Evolutionary conservation across 176 grass and related monocot species (phyloP).

Genomic region (Oryza australiensis): DNA sequence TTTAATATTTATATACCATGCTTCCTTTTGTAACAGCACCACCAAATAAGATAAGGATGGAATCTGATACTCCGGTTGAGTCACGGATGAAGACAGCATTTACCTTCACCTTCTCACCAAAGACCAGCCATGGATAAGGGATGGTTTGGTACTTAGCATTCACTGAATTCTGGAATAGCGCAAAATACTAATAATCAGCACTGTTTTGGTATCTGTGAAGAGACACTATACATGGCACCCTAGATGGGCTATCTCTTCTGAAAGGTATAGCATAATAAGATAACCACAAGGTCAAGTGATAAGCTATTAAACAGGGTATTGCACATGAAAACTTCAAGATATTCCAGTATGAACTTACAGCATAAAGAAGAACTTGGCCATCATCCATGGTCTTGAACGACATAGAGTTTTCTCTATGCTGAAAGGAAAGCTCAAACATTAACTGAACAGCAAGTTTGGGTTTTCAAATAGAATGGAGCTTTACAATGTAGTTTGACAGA

Average conservation of each 20-base stretch:
- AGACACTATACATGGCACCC: neutral
- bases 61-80: constrained; percentile 91
- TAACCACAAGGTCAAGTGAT: neutral
- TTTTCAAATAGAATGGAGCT: constrained; percentile 1
- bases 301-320: neutral
- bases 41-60: constrained; percentile 88
- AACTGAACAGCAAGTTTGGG: constrained; percentile 6
- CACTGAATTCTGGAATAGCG: constrained; percentile 73
- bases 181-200: constrained; percentile 19
- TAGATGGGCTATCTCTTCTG: neutral
- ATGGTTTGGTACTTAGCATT: constrained; percentile 95
- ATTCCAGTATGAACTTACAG: constrained; percentile 56
- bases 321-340: neutral
- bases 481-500: neutral
- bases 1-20: constrained; percentile 44
- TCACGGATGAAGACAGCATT: constrained; percentile 93
- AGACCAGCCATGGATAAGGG: constrained; percentile 91
- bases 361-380: constrained; percentile 95
- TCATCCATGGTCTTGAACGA: constrained; percentile 99
- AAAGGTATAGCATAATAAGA: neutral
- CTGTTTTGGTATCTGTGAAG: neutral
- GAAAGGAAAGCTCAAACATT: constrained; percentile 37
- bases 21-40: constrained; percentile 69
- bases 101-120: constrained; percentile 95
- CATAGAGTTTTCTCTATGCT: constrained; percentile 96